These are phyloP conservation scores for Haplosporangium gracile DNA, from an alignment of 192 early-diverging fungal genomes.

Conservation along the genomic window DNA sequence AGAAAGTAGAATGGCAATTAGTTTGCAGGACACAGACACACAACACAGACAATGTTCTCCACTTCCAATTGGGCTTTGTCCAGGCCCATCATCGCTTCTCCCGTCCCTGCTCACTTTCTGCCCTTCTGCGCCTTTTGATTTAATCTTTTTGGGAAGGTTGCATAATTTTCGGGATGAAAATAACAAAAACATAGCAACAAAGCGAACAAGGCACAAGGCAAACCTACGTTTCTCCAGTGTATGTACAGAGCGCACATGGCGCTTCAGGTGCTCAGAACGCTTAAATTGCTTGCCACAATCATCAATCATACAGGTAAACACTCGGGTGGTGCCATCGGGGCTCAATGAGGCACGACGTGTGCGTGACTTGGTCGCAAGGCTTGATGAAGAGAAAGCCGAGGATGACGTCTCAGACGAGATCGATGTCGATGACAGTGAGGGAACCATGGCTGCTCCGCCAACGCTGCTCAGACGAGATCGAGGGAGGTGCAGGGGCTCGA, in stretches of 20 bases:
- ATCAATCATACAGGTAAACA: slow-evolving; percentile 60
- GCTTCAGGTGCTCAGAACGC: slow-evolving; percentile 69
- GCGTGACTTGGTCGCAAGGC: slow-evolving; percentile 1
- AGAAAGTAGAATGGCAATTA: not conserved
- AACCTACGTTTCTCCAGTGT: slow-evolving; percentile 72
- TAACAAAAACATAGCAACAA: not conserved
- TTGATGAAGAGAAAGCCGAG: slow-evolving; percentile 8
- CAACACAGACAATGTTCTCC: not conserved
- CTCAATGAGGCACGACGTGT: slow-evolving; percentile 35
- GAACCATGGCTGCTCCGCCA: slow-evolving; percentile 24
- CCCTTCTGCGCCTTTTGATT: not conserved
- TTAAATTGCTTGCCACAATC: slow-evolving; percentile 67
- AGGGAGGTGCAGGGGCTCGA: slow-evolving; percentile 21
- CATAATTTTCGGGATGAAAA: not conserved
- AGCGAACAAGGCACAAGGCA: not conserved
- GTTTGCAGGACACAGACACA: not conserved
- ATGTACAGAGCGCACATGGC: slow-evolving; percentile 71
- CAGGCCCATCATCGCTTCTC: not conserved
- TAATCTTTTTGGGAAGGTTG: not conserved
- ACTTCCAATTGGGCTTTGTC: slow-evolving; percentile 2
- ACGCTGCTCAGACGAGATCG: not conserved
- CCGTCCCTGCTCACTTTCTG: not conserved
- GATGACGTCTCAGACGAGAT: slow-evolving; percentile 24
- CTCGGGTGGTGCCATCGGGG: slow-evolving; percentile 6
- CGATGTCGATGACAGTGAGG: slow-evolving; percentile 34